Evolutionary conservation across 768 basidiomycete genomes (phyloP), one percentile per base, ranked within the genome.

Genomic region (Ramaria sp.): DNA sequence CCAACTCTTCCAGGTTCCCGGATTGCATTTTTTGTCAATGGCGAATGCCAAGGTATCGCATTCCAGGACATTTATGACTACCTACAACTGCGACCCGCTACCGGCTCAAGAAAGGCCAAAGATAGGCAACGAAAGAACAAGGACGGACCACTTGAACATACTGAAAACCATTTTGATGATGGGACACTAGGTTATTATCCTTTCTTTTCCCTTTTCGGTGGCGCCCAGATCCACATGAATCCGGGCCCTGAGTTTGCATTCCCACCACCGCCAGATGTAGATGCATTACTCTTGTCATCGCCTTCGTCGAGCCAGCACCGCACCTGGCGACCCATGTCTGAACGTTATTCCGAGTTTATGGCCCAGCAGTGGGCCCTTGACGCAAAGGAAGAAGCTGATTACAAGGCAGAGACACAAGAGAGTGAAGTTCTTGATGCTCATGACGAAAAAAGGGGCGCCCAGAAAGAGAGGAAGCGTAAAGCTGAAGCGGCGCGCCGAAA

Each of bases 171-270:
- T 2, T 89, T 91, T 64, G 93, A 99, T 67, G 96, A 99, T 67
- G 96, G 95, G 19, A 84, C 87, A 19, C 72, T 96, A 6, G 96
- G 96, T 0, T 99, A 99, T 70, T 98, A 92, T 67, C 92, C 95
- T 0, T 85, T 97, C 72, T 81, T 96, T 61, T 95, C 91, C 4
- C 75, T 95, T 38, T 99, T 91, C 74, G 94, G 93, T 64, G 85
- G 86, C 59, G 95, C 91, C 0, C 80, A 82, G 58, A 86, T 93
- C 12, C 77, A 69, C 48, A 75, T 95, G 57, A 97, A 99, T 66
- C 82, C 93, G 17, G 96, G 96, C 0, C 96, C 96, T 0, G 68
- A 84, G 59, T 98, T 94, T 63, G 78, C 80, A 7, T 88, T 78
- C 63, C 80, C 88, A 1, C 93, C 92, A 2, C 89, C 89, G 1